Base-by-base conservation (phyloP, 23 red algal species). In the Gracilaria domingensis region DNA sequence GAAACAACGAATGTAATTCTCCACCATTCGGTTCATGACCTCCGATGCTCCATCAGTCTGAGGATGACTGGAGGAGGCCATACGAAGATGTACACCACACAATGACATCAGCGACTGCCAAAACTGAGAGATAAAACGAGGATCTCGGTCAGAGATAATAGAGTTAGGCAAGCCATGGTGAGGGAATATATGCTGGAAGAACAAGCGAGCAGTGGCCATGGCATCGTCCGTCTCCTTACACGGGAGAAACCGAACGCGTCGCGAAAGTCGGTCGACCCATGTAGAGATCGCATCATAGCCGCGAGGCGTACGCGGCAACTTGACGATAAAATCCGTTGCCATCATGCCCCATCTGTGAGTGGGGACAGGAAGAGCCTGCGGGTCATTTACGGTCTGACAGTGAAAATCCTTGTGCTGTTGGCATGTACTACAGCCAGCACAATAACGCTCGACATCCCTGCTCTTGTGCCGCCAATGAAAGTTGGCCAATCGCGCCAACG, bases 391-490 rank as follows among this genome's bases (percentile, higher is more conserved):
- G 6, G 1, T 69, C 61, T 86, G 0, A 18, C 30, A 7, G 7
- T 36, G 61, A 36, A 21, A 44, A 51, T 86, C 82, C 5, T 86
- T 71, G 9, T 86, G 60, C 40, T 53, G 59, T 48, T 86, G 82
- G 62, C 25, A 86, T 23, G 40, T 72, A 8, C 13, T 12, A 56
- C 58, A 70, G 8, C 60, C 58, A 32, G 45, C 65, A 29, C 48
- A 53, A 38, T 86, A 86, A 0, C 26, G 36, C 40, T 86, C 54
- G 6, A 49, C 59, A 72, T 71, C 57, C 8, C 61, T 66, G 4
- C 24, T 51, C 61, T 86, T 72, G 24, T 86, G 82, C n/a, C 18
- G 28, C 82, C 82, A 70, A 51, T 70, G 48, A 24, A 70, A 86
- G 18, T 66, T 21, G n/a, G 39, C 45, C 0, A 86, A 23, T 0